Evolutionary conservation across 2,329 filamentous ascomycete genomes (phyloP), one percentile per base, ranked within the genome.

Genomic region (Alternaria metachromatica): DNA sequence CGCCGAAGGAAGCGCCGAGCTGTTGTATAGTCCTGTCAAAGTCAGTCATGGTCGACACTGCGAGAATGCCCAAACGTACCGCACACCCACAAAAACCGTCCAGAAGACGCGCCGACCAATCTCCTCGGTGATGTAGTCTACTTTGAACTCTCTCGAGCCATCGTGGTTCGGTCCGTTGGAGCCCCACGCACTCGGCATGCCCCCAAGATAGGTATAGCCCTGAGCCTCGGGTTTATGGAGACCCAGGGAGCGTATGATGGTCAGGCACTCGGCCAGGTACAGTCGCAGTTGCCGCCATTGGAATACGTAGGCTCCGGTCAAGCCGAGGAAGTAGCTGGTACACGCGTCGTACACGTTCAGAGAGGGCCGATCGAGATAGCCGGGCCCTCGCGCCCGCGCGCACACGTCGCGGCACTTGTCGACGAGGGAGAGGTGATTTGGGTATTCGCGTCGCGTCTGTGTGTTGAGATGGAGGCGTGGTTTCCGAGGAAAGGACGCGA

Each of bases 401-500:
- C 91, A 91, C 43, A 94, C 86, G 50, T 88, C 86, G 28, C 90
- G 87, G 71, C 92, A 94, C 72, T 88, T 87, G 58, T 92, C 87
- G 33, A 94, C 88, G 78, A 94, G 85, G 62, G 87, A 86, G 62
- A 92, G 85, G 51, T 91, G 89, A 11, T 88, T 89, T 1, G 90
- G 89, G 68, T 92, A 93, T 49, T 87, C 85, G 55, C 89, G 86
- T 70, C 87, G 87, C 63, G 88, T 87, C 69, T 91, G 88, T 0
- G 85, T 83, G 76, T 92, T 92, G 58, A 94, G 84, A 59, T 93
- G 90, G 12, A 90, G 83, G 53, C 90, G 84, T 2, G 90, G 90
- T 69, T 89, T 91, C 15, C 92, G 84, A 1, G 92, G 92, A 72
- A 93, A 94, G 0, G 91, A 93, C 1, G 91, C 88, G 4, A 92